Evolutionary conservation across 2,329 filamentous ascomycete species (phyloP), one percentile per base, ranked within the genome.

Genomic region (Exophiala aquamarina): DNA sequence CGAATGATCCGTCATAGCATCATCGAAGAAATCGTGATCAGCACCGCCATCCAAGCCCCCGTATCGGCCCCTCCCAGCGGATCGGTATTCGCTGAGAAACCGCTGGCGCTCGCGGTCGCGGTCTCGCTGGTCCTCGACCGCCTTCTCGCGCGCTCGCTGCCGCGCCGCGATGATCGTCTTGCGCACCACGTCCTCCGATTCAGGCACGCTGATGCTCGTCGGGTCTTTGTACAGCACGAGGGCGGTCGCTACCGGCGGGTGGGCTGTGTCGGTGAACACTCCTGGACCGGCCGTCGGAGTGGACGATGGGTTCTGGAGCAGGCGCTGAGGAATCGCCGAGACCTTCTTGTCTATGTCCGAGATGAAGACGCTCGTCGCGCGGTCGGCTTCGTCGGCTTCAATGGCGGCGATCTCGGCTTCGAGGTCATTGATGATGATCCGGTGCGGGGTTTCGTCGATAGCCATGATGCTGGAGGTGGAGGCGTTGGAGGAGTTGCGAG

Each of bases 401-500:
- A 77, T 72, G 55, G 85, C 82, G 11, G 85, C 84, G 37, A 97
- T 79, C 69, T 97, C 92, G 59, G 86, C 86, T 63, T 95, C 90
- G 8, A 98, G 76, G 67, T 94, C 84, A 73, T 91, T 85, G 59
- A 98, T 90, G 75, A 93, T 96, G 50, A 96, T 82, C 63, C 86
- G 88, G 71, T 95, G 78, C 61, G 87, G 87, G 23, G 87, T 85
- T 68, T 95, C 85, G 69, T 97, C 91, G 51, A 97, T 66, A 47
- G 86, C 79, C 92, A 97, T 96, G 47, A 68, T 63, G 58, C 89
- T 85, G 54, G 80, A 23, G 26, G 44, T 41, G 9, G 39, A 20
- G 15, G n/a, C 11, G 17, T 6, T 26, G 23, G 23, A 26, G 6
- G 23, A 26, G 11, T 26, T 26, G 23, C 23, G 23, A 11, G 23